Conservation (phyloP, 2,329 filamentous ascomycete genomes). For the Tolypocladium capitatum region DNA sequence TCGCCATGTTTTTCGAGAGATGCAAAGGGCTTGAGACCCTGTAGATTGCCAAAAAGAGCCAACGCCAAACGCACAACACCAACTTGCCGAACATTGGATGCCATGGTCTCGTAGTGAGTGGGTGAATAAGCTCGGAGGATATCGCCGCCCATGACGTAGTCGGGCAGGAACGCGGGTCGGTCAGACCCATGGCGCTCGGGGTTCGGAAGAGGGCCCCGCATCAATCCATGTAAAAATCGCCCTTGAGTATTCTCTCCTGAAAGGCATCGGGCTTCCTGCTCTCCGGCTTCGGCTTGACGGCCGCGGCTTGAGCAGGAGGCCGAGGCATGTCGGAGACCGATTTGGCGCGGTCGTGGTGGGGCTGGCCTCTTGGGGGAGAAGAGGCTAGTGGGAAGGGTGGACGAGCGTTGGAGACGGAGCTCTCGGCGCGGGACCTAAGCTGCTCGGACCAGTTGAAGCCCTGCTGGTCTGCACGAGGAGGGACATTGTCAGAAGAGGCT, state of each 20-base stretch:
- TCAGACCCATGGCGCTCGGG: background rate
- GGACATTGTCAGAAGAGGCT: conserved; percentile 52
- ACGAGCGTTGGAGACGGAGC: conserved; percentile 47
- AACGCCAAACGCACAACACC: background rate
- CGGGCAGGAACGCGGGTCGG: background rate
- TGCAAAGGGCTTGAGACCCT: background rate
- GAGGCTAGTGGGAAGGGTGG: conserved; percentile 46
- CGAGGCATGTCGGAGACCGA: conserved; percentile 53
- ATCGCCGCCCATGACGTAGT: background rate
- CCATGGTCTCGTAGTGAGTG: background rate
- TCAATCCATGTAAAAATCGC: conserved; percentile 96
- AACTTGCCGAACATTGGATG: background rate
- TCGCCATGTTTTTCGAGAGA: background rate
- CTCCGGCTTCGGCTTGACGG: conserved; percentile 32
- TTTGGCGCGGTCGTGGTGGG: conserved; percentile 52
- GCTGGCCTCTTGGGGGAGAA: conserved; percentile 20
- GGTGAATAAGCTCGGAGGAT: background rate
- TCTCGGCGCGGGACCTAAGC: conserved; percentile 81
- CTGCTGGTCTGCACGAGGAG: conserved; percentile 58
- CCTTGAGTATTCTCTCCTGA: conserved; percentile 93
- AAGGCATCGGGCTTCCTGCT: conserved; percentile 77
- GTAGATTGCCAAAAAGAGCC: background rate
- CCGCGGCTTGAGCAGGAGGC: conserved; percentile 37
- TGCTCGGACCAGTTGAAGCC: conserved; percentile 97
- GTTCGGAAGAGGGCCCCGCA: background rate